Conservation (phyloP, 805 yeast genomes). For the Cyberlindnera misumaiensis region DNA sequence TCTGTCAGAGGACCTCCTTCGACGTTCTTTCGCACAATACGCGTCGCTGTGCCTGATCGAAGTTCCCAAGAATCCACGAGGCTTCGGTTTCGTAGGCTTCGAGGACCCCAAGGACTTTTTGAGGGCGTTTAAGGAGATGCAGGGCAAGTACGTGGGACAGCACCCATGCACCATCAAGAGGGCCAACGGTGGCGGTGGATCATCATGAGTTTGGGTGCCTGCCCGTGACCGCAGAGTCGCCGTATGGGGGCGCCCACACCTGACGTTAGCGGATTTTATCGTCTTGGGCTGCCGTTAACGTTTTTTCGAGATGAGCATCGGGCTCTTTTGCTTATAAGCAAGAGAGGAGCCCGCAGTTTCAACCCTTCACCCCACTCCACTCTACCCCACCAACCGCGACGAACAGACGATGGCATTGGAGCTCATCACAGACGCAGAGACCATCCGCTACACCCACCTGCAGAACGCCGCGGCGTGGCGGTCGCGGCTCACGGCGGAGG, state of each 20-base stretch:
- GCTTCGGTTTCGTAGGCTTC: conserved; percentile 73
- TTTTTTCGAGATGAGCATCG: too few species aligned
- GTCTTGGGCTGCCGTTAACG: conserved; percentile 11
- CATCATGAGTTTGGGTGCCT: too few species aligned
- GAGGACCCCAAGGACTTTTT: conserved; percentile 58
- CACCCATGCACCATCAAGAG: conserved; percentile 65
- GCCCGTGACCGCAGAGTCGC: too few species aligned
- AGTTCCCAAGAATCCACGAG: conserved; percentile 49
- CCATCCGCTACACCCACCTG: conserved; percentile 30
- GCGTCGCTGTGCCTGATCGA: conserved; percentile 49
- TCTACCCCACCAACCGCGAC: too few species aligned
- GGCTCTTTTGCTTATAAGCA: too few species aligned
- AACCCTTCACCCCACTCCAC: too few species aligned
- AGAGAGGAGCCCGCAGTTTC: too few species aligned
- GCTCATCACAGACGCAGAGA: conserved; percentile 24
- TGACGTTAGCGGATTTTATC: conserved; percentile 12
- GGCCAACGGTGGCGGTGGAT: conserved; percentile 40
- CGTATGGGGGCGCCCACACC: conserved; percentile 6
- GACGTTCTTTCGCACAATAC: conserved; percentile 47
- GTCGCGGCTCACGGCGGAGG: conserved; percentile 25
- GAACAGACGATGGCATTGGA: conserved; percentile 12
- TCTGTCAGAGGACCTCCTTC: conserved; percentile 51
- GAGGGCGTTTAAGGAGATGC: conserved; percentile 65
- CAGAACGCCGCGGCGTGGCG: conserved; percentile 30
- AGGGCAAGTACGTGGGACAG: conserved; percentile 69